Evolutionary conservation across 23 red algal species (phyloP), one percentile per base, ranked within the genome.

Genomic region (Gracilaria domingensis): DNA sequence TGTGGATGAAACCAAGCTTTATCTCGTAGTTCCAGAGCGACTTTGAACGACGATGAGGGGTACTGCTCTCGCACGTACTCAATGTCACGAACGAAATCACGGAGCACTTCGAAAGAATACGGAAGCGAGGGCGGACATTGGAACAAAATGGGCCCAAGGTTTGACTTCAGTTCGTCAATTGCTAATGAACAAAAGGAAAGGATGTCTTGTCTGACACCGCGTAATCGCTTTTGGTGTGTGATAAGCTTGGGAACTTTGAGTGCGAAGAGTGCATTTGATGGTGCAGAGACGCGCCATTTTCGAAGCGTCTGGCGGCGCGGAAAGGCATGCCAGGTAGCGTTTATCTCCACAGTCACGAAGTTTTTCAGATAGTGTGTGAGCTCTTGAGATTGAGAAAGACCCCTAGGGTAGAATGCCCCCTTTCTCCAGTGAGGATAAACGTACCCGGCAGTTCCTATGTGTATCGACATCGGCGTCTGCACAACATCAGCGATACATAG

Each of bases 241-340:
- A 83, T 83, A 24, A 64, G 80, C 20, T 65, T 26, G 24, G 80
- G 80, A 7, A 55, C 80, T 65, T 83, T 83, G 53, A 83, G 56
- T 28, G 80, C 55, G 26, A 83, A 64, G 24, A 39, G 32, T 24
- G 80, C 37, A 55, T 28, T 16, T 26, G 8, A 13, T 42, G 36
- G 57, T 17, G 80, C 80, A 0, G 23, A 12, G 25, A 56, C 30
- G 80, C 80, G 80, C 80, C 80, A 83, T 58, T 36, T 30, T 65
- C 39, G 80, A 23, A 83, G 80, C 32, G 80, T 83, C 8, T 59
- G 39, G 23, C 32, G 80, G 32, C 55, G 55, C n/a, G 80, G 80
- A 62, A 83, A 83, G 80, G 80, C 80, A 25, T 83, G 80, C 80
- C 80, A 83, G 16, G 80, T 83, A 4, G 80, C 36, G 54, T 83